Conservation (phyloP, 1,284 basidiomycete genomes). For the Cryptococcus sp. region DNA sequence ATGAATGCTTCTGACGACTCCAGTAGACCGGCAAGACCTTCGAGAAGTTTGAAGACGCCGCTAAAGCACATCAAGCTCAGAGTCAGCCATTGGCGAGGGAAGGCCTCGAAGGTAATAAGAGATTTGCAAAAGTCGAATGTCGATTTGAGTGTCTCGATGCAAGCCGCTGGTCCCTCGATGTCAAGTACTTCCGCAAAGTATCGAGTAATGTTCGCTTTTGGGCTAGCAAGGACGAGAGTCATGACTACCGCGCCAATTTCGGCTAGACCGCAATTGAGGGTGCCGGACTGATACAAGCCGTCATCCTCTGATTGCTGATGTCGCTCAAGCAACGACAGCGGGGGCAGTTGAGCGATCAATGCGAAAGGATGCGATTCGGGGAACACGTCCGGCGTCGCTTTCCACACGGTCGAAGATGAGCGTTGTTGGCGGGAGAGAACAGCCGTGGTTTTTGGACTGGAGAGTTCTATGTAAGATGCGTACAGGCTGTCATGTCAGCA, state of each 20-base stretch:
- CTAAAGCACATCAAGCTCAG: conserved; percentile 87
- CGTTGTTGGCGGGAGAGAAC: conserved; percentile 71
- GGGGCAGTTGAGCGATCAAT: conserved; percentile 69
- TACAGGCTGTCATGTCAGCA: conserved; percentile 61
- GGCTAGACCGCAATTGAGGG: conserved; percentile 78
- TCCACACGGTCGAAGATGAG: conserved; percentile 60
- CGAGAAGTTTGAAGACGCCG: conserved; percentile 83
- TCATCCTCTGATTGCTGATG: conserved; percentile 27
- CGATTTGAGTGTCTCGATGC: conserved; percentile 68
- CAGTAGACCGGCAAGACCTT: conserved; percentile 74
- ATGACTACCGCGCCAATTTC: conserved; percentile 86
- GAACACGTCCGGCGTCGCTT: conserved; percentile 76
- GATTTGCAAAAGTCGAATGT: conserved; percentile 82
- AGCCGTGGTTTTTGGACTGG: conserved; percentile 65
- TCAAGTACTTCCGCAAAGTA: conserved; percentile 79
- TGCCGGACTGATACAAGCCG: conserved; percentile 45
- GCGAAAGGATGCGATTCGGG: conserved; percentile 93
- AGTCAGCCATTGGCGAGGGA: conserved; percentile 89
- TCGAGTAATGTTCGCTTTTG: conserved; percentile 72
- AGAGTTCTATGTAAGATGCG: conserved; percentile 84
- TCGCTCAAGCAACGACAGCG: conserved; percentile 52
- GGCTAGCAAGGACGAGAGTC: conserved; percentile 75
- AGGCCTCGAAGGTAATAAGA: conserved; percentile 83
- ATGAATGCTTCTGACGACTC: conserved; percentile 67
- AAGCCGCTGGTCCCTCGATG: conserved; percentile 80